Base-by-base conservation (phyloP, 371 early-diverging fungal genomes). In the Mortierella sp. region DNA sequence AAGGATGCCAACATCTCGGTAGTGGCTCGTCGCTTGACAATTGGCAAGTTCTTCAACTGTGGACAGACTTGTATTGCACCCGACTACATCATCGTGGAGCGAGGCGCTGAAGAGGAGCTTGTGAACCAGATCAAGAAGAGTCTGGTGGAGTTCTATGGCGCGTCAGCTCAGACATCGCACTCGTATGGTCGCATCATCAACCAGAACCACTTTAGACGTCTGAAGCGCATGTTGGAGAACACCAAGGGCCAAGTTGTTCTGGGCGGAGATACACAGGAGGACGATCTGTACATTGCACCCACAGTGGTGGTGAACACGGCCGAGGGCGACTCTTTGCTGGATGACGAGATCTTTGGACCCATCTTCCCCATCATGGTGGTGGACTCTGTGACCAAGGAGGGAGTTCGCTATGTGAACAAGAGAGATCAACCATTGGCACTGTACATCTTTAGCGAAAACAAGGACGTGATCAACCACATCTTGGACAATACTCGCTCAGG, bases 21-120 rank as follows among this genome's bases (percentile, higher is more conserved):
- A 7, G 82, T 87, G 9, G 93, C 92, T 0, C 85, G 83, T 47
- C 91, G 96, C 21, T 82, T 96, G 49, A 80, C 86, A 46, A 94
- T 87, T 85, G 91, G 88, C 60, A 96, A 96, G 78, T 82, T 86
- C 54, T 80, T 83, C 69, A 97, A 96, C 78, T 74, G 82, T 48
- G 97, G 97, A 31, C 96, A 91, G 87, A 89, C 91, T 3, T 96
- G 97, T 79, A 84, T 96, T 57, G 91, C 91, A 4, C 90, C 90
- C 17, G 98, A 97, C 78, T 94, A 96, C 57, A 72, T 96, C 13
- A 60, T 96, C 22, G 66, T 86, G 21, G 81, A 82, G 37, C 80
- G 81, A 28, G 71, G 62, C 2, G 39, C 52, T 17, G 66, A 60
- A 28, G n/a, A 65, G n/a, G 71, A 72, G 19, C 83, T 94, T 61